These are phyloP conservation scores for Begonia masoniana DNA, from an alignment of 306 rosid species.

Conservation along the genomic window DNA sequence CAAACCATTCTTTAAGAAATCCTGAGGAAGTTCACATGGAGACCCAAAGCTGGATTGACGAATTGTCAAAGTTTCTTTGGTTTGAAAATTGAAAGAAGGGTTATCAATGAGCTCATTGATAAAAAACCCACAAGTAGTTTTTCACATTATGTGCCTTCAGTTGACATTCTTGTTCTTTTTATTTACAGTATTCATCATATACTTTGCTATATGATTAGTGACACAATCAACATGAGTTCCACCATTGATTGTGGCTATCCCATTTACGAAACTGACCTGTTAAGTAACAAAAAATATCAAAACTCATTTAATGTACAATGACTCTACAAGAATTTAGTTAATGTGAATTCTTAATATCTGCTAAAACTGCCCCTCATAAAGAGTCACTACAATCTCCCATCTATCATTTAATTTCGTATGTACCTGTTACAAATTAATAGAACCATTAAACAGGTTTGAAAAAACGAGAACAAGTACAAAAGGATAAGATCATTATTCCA, in stretches of 20 bases:
- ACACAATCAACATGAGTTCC: constrained; percentile 88
- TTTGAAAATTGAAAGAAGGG: too few relatives aligned
- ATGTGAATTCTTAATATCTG: constrained; percentile 45
- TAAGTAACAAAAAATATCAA: not conserved
- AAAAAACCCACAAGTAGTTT: constrained; percentile 82
- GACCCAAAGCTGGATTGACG: too few relatives aligned
- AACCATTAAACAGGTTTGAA: constrained; percentile 6
- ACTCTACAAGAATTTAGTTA: not conserved
- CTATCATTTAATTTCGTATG: constrained; percentile 64
- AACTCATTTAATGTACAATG: not conserved
- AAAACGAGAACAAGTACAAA: not conserved
- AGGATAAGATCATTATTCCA: not conserved
- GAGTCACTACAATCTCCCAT: constrained; percentile 87
- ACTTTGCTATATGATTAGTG: constrained; percentile 64
- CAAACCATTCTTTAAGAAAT: too few relatives aligned
- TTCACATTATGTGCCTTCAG: constrained; percentile 84
- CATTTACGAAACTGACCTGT: constrained; percentile 90
- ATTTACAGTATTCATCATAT: constrained; percentile 67
- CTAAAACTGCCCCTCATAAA: constrained; percentile 90
- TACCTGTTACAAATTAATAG: constrained; percentile 24
- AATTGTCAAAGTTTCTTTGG: too few relatives aligned
- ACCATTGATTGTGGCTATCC: constrained; percentile 80
- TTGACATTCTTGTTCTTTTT: constrained; percentile 89
- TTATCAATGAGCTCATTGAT: too few relatives aligned
- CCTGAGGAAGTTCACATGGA: too few relatives aligned